A percentile compares a stretch with the other conserved stretches of the same genome.
phyloP scores from a whole-genome alignment of 495 filamentous ascomycete genomes.

The Penicillium fimorum region DNA sequence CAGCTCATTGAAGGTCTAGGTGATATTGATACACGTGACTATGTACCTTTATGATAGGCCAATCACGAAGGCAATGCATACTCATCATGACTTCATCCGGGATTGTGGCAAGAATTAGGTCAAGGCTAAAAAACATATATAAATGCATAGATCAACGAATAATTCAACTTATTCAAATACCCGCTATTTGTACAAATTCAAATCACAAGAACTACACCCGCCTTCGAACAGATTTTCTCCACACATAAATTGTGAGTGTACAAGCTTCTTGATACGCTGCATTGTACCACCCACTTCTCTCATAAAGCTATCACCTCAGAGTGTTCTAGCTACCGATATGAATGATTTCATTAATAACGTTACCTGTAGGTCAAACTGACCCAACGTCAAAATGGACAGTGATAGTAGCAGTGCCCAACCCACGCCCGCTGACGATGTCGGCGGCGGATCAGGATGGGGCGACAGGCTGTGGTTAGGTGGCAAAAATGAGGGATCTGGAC shows the following conservation, averaged over 20 bases:
- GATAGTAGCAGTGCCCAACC: constrained; percentile 25
- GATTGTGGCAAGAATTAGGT: constrained; percentile 7
- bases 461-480: constrained; percentile 26
- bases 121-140: constrained; percentile 1
- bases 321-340: neutral
- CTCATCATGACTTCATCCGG: constrained; percentile 28
- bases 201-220: neutral
- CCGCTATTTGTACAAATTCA: neutral
- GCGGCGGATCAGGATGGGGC: constrained; percentile 22
- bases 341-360: neutral
- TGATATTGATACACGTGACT: neutral
- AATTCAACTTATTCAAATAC: neutral
- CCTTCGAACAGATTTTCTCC: neutral
- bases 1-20: no score
- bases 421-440: constrained; percentile 37
- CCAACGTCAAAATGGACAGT: constrained; percentile 13
- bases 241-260: neutral
- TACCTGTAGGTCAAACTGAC: neutral
- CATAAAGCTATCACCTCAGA: neutral
- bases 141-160: neutral
- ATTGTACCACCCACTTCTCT: neutral
- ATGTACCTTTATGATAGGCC: neutral
- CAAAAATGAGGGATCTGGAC: constrained; percentile 23
- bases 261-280: neutral
- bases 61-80: neutral